Conservation (phyloP, 495 filamentous ascomycete genomes). For the Gamarada debralockiae region DNA sequence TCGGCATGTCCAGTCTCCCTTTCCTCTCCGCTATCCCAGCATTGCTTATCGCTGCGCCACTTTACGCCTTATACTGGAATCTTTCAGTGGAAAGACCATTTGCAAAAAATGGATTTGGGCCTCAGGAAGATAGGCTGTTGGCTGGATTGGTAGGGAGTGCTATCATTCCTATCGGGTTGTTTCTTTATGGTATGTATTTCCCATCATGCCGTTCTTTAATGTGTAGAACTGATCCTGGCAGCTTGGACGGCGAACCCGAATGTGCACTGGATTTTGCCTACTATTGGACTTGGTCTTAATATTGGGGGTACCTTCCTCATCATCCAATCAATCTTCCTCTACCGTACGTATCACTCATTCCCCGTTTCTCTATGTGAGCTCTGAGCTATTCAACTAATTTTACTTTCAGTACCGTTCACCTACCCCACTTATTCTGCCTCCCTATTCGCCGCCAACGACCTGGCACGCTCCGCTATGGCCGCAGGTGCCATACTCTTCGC, state of each 20-base stretch:
- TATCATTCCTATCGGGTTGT: conserved; percentile 53
- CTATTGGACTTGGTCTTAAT: conserved; percentile 57
- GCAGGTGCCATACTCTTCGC: conserved; percentile 55
- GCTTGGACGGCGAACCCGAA: conserved; percentile 49
- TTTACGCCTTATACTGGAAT: conserved; percentile 50
- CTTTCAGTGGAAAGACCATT: conserved; percentile 48
- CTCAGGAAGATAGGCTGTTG: conserved; percentile 50
- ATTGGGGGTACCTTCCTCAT: conserved; percentile 36
- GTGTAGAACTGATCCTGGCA: no score
- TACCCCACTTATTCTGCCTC: conserved; percentile 63
- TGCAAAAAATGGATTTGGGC: conserved; percentile 35
- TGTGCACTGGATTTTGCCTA: conserved; percentile 59
- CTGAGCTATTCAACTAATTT: no score
- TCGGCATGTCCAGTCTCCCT: conserved; percentile 58
- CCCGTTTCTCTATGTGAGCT: no score
- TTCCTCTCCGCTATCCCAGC: conserved; percentile 54
- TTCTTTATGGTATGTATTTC: conserved; percentile 45
- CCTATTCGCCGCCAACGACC: conserved; percentile 60
- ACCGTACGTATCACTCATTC: no score
- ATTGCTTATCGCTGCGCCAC: conserved; percentile 45
- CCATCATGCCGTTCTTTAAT: no score
- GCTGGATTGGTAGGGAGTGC: conserved; percentile 52
- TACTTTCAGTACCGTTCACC: no score
- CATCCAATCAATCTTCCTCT: conserved; percentile 63
- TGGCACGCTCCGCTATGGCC: conserved; percentile 51